Percentiles rank a stretch among this genome's conserved stretches.
These are phyloP conservation scores for Leccinum fallax DNA, from an alignment of 1,284 basidiomycete species.

Conservation along the genomic window DNA sequence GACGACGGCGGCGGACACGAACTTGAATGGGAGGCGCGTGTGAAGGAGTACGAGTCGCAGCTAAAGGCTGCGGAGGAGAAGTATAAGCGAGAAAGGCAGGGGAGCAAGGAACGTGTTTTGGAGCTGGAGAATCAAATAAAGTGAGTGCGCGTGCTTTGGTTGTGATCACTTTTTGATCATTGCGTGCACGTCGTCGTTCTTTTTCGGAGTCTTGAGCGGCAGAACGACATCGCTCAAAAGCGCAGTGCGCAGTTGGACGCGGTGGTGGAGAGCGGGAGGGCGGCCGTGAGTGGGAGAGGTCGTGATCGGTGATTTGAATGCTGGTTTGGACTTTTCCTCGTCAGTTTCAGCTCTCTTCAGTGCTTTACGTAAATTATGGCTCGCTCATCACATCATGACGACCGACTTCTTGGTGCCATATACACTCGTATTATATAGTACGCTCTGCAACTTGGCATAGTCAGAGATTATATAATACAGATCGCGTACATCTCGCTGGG, in stretches of 20 bases:
- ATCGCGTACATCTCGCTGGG: too few relatives aligned
- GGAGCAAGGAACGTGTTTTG: constrained; percentile 81
- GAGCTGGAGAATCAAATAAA: constrained; percentile 74
- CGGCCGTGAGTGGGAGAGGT: constrained; percentile 10
- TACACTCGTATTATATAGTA: background rate
- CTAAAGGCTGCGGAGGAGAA: constrained; percentile 89
- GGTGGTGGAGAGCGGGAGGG: constrained; percentile 43
- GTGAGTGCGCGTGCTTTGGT: constrained; percentile 38
- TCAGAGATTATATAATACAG: too few relatives aligned
- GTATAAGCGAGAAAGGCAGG: constrained; percentile 93
- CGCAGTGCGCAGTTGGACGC: constrained; percentile 66
- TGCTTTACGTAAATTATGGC: background rate
- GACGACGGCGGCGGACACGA: constrained; percentile 70
- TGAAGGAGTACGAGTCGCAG: constrained; percentile 88
- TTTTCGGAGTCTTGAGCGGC: constrained; percentile 65
- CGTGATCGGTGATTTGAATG: constrained; percentile 28
- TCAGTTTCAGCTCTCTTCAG: background rate
- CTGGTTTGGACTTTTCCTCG: background rate
- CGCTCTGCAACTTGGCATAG: background rate
- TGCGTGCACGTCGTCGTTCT: background rate
- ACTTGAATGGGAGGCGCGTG: constrained; percentile 83
- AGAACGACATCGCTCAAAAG: constrained; percentile 71
- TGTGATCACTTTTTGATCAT: background rate
- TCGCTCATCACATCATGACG: background rate
- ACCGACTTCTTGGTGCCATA: background rate